Base-by-base conservation (phyloP, 345 rosid genomes). In the Erucastrum elatum region DNA sequence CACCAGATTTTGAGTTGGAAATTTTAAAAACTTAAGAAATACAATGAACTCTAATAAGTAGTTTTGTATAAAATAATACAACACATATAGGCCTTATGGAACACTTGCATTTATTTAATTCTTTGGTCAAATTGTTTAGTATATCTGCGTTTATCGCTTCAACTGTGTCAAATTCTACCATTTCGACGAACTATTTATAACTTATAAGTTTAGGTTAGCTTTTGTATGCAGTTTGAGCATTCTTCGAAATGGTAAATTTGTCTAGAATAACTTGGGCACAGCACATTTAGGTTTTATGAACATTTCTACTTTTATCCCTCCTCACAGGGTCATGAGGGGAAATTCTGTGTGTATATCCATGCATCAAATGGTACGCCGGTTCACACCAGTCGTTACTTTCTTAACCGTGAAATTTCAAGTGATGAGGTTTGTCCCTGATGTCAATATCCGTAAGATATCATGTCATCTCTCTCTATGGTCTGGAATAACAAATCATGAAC, bases 291-390 rank as follows among this genome's bases (percentile, higher is more conserved):
- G 21, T 21, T 21, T 21, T 21, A 21, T 21, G 21, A 21, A 21
- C 21, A 21, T 21, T 21, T 21, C 21, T 21, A 21, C 21, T 21
- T 21, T 21, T 21, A 21, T 21, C 21, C 21, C 21, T 21, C 31
- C 31, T 29, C 3, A 29, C 85, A 93, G 98, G 98, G 95, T 17
- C 93, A 90, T 37, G 97, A 93, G 77, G 95, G 86, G 31, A 88
- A 84, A 71, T 93, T 93, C 78, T 85, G 95, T 25, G 84, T 91
- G 33, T 93, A 88, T 84, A 84, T 93, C 31, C 98, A 93, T 84
- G 91, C 98, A 53, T 91, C 98, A 41, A 91, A 78, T 84, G 88
- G 83, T 74, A 90, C 86, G 49, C 92, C 97, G 27, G 86, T 91
- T 56, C 97, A 90, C 84, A 75, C 80, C 46, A 93, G 97, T 84